Evolutionary conservation across 495 filamentous ascomycete genomes (phyloP), one percentile per base, ranked within the genome.

Genomic region (Trichocladium antarcticum): DNA sequence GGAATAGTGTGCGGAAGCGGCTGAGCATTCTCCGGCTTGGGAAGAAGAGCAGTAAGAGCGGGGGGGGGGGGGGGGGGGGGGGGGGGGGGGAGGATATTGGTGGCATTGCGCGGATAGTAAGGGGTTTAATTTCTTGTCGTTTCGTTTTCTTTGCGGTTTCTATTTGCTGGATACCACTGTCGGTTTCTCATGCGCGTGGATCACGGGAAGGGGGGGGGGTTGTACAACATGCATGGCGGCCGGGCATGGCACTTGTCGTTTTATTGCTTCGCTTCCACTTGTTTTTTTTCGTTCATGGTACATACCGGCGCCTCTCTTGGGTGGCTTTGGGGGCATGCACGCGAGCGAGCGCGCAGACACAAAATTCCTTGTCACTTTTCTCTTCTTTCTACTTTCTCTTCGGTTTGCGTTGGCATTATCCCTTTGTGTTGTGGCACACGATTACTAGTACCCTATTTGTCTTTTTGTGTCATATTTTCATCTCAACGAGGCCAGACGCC

Each of bases 11-110:
- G 45, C 77, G 77, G 66, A 87, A 83, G 65, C 63, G 85, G 57
- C 65, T 89, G 42, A 87, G 83, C 55, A 58, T 81, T 40, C 54
- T 90, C 53, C 78, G 78, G 47, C 60, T 87, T 50, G 79, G 80
- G 34, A 61, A 79, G 65, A 84, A 85, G 69, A 67, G 61, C 22
- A 81, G 78, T 57, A 32, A 42, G 31, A 17, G 28, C 1, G 42
- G 15, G 22, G 39, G 35, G 4, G 48, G 43, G 16, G 16, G 51
- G 59, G 15, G 72, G 61, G 49, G 74, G 68, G 42, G 55, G 63
- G 45, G 76, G 74, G 69, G 67, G 57, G 46, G 71, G 69, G 50
- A 20, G 29, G 16, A 9, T 21, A 10, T 64, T 74, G 38, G n/a
- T n/a, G n/a, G n/a, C n/a, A n/a, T n/a, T n/a, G n/a, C n/a, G n/a